Percentiles rank a stretch among this genome's conserved stretches.
Evolutionary conservation across 1,139 yeast genomes (phyloP).

Genomic region (Blastobotrys persicus): DNA sequence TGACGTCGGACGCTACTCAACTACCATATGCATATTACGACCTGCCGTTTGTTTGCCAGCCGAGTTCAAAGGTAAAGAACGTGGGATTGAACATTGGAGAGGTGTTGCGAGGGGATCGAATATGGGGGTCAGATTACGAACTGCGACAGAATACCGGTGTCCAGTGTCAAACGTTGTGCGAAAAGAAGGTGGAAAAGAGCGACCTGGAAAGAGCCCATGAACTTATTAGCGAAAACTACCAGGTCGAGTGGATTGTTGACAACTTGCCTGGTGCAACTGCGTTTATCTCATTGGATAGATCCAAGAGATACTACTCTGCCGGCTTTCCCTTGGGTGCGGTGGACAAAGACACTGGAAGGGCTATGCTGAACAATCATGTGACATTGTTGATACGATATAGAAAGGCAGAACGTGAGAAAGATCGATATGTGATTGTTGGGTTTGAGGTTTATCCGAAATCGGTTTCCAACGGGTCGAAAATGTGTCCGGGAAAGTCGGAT

Average conservation of each 20-base stretch:
- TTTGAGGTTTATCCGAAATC: conserved; percentile 89
- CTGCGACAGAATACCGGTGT: conserved; percentile 60
- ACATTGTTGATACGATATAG: conserved; percentile 79
- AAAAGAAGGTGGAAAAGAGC: conserved; percentile 50
- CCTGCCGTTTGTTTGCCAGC: conserved; percentile 79
- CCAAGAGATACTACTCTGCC: conserved; percentile 71
- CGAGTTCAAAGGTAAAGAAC: conserved; percentile 48
- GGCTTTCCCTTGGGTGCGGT: conserved; percentile 85
- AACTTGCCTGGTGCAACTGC: conserved; percentile 90
- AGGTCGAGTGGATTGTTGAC: conserved; percentile 82
- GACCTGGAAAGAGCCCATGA: conserved; percentile 58
- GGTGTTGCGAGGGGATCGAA: conserved; percentile 75
- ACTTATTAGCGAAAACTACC: conserved; percentile 66
- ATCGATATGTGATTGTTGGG: conserved; percentile 69
- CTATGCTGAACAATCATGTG: conserved; percentile 65
- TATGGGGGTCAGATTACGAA: conserved; percentile 70
- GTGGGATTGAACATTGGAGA: conserved; percentile 72
- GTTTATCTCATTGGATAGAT: conserved; percentile 58
- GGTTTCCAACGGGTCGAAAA: conserved; percentile 48
- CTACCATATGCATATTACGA: conserved; percentile 77
- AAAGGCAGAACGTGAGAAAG: conserved; percentile 41
- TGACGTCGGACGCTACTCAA: conserved; percentile 73
- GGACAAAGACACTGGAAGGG: conserved; percentile 45
- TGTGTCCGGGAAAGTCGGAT: conserved; percentile 31
- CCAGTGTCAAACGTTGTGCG: conserved; percentile 67